Conservation (phyloP, 345 rosid genomes). For the Brassica carinata region DNA sequence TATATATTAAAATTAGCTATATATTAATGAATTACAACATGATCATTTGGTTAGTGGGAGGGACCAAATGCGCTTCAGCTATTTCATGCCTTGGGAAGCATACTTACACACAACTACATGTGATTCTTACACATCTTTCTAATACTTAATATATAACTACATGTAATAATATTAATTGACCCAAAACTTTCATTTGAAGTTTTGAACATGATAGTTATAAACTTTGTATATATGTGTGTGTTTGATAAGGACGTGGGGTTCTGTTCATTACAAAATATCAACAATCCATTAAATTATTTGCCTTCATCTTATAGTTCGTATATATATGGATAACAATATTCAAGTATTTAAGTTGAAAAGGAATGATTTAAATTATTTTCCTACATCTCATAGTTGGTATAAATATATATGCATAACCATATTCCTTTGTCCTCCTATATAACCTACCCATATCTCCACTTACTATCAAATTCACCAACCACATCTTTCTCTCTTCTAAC, state of each 20-base stretch:
- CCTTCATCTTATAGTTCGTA: neutral
- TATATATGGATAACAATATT: neutral
- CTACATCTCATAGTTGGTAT: neutral
- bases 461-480: slow-evolving; percentile 48
- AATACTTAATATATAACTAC: too few relatives aligned
- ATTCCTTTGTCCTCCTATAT: slow-evolving; percentile 24
- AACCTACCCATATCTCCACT: slow-evolving; percentile 19
- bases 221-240: neutral
- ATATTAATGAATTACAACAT: slow-evolving; percentile 14
- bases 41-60: slow-evolving; percentile 31
- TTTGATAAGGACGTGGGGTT: slow-evolving; percentile 8
- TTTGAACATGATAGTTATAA: neutral
- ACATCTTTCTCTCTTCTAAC: slow-evolving; percentile 29
- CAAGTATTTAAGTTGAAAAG: neutral
- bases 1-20: neutral
- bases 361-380: neutral
- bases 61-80: slow-evolving; percentile 25
- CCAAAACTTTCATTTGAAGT: neutral
- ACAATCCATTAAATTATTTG: slow-evolving; percentile 4
- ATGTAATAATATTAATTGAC: neutral
- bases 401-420: too few relatives aligned
- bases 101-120: slow-evolving; percentile 15
- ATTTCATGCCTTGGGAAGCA: slow-evolving; percentile 21
- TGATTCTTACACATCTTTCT: too few relatives aligned
- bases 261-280: neutral